These are phyloP conservation scores for Puccinia coronata DNA, from an alignment of 1,284 basidiomycete genomes.

Conservation along the genomic window DNA sequence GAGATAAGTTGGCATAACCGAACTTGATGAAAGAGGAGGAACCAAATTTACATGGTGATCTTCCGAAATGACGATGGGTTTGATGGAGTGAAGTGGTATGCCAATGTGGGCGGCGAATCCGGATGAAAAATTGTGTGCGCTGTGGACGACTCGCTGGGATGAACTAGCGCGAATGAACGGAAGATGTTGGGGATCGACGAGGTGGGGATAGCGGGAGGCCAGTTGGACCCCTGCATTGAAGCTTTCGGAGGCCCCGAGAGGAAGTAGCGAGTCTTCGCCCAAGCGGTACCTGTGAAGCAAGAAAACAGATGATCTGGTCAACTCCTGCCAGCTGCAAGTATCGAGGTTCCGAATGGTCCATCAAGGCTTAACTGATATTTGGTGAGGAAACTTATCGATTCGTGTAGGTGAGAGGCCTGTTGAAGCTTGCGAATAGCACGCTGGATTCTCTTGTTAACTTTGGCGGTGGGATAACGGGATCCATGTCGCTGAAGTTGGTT, in stretches of 20 bases:
- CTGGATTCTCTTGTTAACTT: conserved; percentile 4
- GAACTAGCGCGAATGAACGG: conserved; percentile 34
- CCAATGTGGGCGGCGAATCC: conserved; percentile 3
- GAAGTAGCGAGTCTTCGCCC: not conserved
- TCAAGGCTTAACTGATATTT: conserved; percentile 17
- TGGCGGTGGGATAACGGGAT: conserved; percentile 28
- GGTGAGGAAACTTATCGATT: conserved; percentile 12
- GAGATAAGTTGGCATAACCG: too few species aligned
- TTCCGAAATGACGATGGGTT: conserved; percentile 31
- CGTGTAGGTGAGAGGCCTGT: not conserved
- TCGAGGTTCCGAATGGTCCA: too few species aligned
- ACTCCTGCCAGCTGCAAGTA: not conserved
- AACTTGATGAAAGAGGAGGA: not conserved
- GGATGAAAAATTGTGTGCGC: conserved; percentile 1
- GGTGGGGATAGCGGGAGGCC: conserved; percentile 9
- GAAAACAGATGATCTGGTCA: not conserved
- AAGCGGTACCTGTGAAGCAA: conserved; percentile 18
- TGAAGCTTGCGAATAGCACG: conserved; percentile 10
- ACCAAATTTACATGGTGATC: conserved; percentile 5
- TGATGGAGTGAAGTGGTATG: not conserved
- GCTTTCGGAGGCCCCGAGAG: conserved; percentile 28
- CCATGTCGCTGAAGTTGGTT: conserved; percentile 43
- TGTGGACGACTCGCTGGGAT: conserved; percentile 33
- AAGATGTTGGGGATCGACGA: not conserved
- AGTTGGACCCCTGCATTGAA: conserved; percentile 33